Base-by-base conservation (phyloP, 129 eudicot species). In the Chrysanthemum seticuspe region DNA sequence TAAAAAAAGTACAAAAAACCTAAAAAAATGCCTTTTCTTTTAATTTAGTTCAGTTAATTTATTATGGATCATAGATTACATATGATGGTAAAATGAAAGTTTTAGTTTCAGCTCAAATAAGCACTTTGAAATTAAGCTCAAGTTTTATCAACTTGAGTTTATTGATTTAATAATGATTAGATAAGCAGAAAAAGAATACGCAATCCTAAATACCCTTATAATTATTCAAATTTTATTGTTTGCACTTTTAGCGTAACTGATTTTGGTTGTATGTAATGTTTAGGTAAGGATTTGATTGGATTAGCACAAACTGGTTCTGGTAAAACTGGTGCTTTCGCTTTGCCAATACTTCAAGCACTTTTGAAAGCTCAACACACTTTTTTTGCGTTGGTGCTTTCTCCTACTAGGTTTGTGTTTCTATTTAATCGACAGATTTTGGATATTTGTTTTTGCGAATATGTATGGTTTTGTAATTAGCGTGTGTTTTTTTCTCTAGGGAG, bases 241-340 rank as follows among this genome's bases (percentile, higher is more conserved):
- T 40, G 47, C 44, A 36, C 47, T 40, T 7, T 40, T 40, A 40
- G 9, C 7, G 1, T 40, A 9, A 13, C 73, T 67, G 7, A 61
- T 65, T 61, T 52, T 56, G 11, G 10, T 0, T 81, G 1, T 9
- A 34, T 55, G 0, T 62, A 67, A 47, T 47, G 57, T 80, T 27
- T 73, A 82, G 96, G 98, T n/a, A 94, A 83, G 75, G 99, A 94
- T 78, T 50, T 94, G 36, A 90, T 94, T 76, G 99, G 96, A 47
- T 88, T 94, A 57, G 99, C 99, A 18, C 97, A 94, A 70, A 90
- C 99, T n/a, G 97, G 99, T 64, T 94, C 99, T 3, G 97, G 97
- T 54, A 94, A 94, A 85, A 94, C 99, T 9, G 97, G 97, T 36
- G 99, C 99, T 13, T 90, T 88, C 78, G 99, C 99, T 10, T 73